Evolutionary conservation across 1,139 yeast genomes (phyloP).

Genomic region (Suhomyces bolitotheri): DNA sequence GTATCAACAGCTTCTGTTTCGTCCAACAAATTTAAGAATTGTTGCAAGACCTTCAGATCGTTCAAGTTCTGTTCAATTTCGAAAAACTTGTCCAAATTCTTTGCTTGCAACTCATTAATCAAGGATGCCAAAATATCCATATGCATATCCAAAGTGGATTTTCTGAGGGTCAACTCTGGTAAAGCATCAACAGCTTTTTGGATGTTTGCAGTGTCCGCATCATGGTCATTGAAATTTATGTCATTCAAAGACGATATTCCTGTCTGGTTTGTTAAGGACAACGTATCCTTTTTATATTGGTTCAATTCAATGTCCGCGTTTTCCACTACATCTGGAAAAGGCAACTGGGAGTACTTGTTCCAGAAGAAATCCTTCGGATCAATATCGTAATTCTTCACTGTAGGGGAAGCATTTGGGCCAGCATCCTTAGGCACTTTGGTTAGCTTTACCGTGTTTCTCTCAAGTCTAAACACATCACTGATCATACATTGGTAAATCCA

Average conservation of each 20-base stretch:
- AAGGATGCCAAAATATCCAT: constrained; percentile 91
- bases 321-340: constrained; percentile 98
- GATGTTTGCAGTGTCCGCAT: constrained; percentile 68
- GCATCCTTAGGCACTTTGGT: constrained; percentile 36
- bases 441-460: constrained; percentile 67
- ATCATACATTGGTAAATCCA: constrained; percentile 98
- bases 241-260: constrained; percentile 74
- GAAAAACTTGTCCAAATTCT: constrained; percentile 84
- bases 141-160: constrained; percentile 89
- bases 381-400: constrained; percentile 68
- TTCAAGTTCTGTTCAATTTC: constrained; percentile 83
- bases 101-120: constrained; percentile 78
- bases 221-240: constrained; percentile 61
- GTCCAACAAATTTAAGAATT: constrained; percentile 56
- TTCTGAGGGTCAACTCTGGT: constrained; percentile 89
- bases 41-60: constrained; percentile 60
- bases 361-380: constrained; percentile 95
- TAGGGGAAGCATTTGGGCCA: constrained; percentile 27
- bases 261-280: constrained; percentile 76
- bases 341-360: constrained; percentile 78
- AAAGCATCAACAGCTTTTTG: constrained; percentile 89
- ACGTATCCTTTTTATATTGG: constrained; percentile 82
- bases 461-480: constrained; percentile 82
- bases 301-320: constrained; percentile 84
- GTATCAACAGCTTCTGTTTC: constrained; percentile 50